A percentile compares a stretch with the other conserved stretches of the same genome.
phyloP scores from a whole-genome alignment of 768 basidiomycete species.

The Paxillus involutus region DNA sequence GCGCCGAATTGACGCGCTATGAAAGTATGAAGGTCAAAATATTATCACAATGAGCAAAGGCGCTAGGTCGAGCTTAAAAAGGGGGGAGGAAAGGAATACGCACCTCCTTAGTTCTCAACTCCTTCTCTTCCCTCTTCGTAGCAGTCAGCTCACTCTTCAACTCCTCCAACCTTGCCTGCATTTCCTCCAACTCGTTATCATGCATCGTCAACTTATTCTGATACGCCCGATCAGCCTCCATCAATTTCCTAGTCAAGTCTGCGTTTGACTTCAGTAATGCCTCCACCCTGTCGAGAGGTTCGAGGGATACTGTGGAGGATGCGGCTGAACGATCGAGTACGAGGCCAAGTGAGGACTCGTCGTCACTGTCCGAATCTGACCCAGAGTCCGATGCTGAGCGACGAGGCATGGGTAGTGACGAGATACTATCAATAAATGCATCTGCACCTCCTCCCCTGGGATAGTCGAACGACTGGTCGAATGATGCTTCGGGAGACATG shows the following conservation, averaged over 20 bases:
- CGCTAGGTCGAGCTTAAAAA: slow-evolving; percentile 1
- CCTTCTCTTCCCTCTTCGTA: slow-evolving; percentile 91
- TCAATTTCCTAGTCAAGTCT: slow-evolving; percentile 72
- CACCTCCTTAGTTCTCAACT: slow-evolving; percentile 85
- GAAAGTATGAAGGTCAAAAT: slow-evolving; percentile 28
- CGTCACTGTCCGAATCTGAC: slow-evolving; percentile 50
- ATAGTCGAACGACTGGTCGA: slow-evolving; percentile 39
- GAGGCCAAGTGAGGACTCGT: slow-evolving; percentile 51
- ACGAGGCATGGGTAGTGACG: slow-evolving; percentile 60
- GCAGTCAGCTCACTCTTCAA: slow-evolving; percentile 70
- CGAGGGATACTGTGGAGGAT: slow-evolving; percentile 68
- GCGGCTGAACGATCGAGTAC: slow-evolving; percentile 59
- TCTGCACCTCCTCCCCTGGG: slow-evolving; percentile 32
- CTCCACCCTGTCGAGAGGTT: slow-evolving; percentile 71
- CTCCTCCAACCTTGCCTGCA: slow-evolving; percentile 78
- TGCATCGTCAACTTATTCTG: slow-evolving; percentile 71
- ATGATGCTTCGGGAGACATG: slow-evolving; percentile 36
- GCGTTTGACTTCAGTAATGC: slow-evolving; percentile 70
- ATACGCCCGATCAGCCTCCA: slow-evolving; percentile 70
- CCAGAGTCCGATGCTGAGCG: slow-evolving; percentile 39
- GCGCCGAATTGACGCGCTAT: slow-evolving; percentile 62
- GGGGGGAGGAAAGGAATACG: slow-evolving; percentile 11
- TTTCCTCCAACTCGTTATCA: slow-evolving; percentile 80
- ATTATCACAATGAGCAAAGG: neutral
- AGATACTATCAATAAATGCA: slow-evolving; percentile 46